Conservation (phyloP, 2,329 filamentous ascomycete species). For the Zymoseptoria ardabiliae region DNA sequence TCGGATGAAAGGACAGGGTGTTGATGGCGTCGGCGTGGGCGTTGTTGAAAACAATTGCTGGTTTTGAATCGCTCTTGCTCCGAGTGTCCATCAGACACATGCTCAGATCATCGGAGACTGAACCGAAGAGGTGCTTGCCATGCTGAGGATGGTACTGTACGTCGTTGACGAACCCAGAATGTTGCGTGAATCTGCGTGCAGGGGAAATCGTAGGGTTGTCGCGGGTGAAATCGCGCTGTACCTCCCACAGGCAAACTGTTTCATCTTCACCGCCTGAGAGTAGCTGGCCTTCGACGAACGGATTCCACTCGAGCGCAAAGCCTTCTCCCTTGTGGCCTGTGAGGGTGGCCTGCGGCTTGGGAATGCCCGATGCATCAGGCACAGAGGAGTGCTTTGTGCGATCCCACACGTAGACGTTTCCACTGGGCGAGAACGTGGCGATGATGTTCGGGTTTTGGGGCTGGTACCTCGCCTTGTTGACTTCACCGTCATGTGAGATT, state of each 20-base stretch:
- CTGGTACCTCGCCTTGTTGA: slow-evolving; percentile 97
- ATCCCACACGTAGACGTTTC: slow-evolving; percentile 87
- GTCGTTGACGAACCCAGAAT: slow-evolving; percentile 88
- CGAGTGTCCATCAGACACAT: slow-evolving; percentile 89
- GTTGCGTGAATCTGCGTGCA: slow-evolving; percentile 72
- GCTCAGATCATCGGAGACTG: slow-evolving; percentile 89
- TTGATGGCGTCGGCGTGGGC: slow-evolving; percentile 93
- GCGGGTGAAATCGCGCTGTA: slow-evolving; percentile 62
- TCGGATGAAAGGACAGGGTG: slow-evolving; percentile 88
- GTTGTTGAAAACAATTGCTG: slow-evolving; percentile 56
- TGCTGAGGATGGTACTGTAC: slow-evolving; percentile 91
- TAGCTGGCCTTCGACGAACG: slow-evolving; percentile 70
- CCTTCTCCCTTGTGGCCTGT: slow-evolving; percentile 81
- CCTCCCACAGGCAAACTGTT: slow-evolving; percentile 88
- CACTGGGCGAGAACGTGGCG: slow-evolving; percentile 83
- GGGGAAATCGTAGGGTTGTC: slow-evolving; percentile 64
- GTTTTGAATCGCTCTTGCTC: slow-evolving; percentile 45
- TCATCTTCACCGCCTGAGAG: slow-evolving; percentile 87
- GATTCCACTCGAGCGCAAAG: slow-evolving; percentile 89
- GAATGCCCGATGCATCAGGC: slow-evolving; percentile 51
- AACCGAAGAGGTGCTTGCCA: slow-evolving; percentile 70
- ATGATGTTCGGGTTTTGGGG: slow-evolving; percentile 96
- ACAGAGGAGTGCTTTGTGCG: slow-evolving; percentile 83
- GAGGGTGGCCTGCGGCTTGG: slow-evolving; percentile 77
- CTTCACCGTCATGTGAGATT: slow-evolving; percentile 92